Percentiles rank a stretch among this genome's conserved stretches.
Conservation (phyloP, 2,329 filamentous ascomycete species). For the Chaetomium olivaceum region DNA sequence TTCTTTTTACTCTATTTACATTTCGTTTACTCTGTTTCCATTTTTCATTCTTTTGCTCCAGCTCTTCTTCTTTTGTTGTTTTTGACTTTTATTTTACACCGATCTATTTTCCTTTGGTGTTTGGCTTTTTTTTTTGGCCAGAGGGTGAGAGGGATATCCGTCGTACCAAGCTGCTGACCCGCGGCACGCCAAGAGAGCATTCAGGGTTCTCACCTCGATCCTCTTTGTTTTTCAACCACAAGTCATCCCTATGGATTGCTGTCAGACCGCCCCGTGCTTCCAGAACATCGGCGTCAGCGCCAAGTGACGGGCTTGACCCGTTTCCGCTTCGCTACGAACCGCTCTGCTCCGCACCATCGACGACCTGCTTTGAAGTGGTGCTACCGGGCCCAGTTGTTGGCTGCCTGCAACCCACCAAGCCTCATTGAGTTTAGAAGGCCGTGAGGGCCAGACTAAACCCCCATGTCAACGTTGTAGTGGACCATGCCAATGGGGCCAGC, state of each 20-base stretch:
- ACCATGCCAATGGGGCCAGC: neutral
- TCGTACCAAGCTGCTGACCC: too few species aligned
- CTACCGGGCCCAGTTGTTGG: conserved; percentile 18
- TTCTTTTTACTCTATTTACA: too few species aligned
- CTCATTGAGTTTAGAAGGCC: neutral
- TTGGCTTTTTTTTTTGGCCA: too few species aligned
- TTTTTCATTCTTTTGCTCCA: too few species aligned
- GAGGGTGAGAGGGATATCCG: too few species aligned
- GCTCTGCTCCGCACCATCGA: neutral
- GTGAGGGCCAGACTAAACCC: neutral
- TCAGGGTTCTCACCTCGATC: too few species aligned
- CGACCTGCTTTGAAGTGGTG: neutral
- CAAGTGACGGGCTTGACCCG: neutral
- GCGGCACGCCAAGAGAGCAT: too few species aligned
- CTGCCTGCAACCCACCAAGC: conserved; percentile 1
- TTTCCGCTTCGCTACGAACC: conserved; percentile 3
- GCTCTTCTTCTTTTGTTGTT: too few species aligned
- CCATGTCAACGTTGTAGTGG: conserved; percentile 8
- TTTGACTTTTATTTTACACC: too few species aligned
- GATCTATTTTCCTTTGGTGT: too few species aligned
- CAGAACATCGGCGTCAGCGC: neutral
- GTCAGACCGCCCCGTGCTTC: neutral
- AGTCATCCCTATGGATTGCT: too few species aligned
- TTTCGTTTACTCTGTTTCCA: too few species aligned
- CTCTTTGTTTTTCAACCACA: neutral